Evolutionary conservation across 1,284 basidiomycete genomes (phyloP).

Genomic region (Puccinia novopanici): DNA sequence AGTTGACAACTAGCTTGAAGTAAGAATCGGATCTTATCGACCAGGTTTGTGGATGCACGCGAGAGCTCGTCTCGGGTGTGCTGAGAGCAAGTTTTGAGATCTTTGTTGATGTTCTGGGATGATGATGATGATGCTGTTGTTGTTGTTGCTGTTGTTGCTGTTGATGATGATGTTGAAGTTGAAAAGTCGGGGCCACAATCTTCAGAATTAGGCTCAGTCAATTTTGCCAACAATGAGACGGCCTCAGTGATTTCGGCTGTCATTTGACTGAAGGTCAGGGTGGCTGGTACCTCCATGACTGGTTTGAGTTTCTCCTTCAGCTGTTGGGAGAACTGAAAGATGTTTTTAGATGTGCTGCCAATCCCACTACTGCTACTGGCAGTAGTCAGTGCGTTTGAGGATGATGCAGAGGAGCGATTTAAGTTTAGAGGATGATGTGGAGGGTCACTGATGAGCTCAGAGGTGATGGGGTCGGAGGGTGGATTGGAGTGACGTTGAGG

Average conservation of each 20-base stretch:
- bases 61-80: conserved; percentile 35
- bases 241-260: conserved; percentile 17
- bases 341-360: background rate
- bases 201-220: conserved; percentile 36
- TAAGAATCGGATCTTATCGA: conserved; percentile 41
- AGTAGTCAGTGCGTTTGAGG: background rate
- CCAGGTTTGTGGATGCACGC: conserved; percentile 24
- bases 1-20: conserved; percentile 43
- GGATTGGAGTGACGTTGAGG: background rate
- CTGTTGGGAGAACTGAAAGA: conserved; percentile 33
- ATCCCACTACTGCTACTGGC: background rate
- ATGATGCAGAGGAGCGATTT: conserved; percentile 7
- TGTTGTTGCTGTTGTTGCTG: no score
- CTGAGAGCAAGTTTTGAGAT: background rate
- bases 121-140: background rate
- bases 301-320: conserved; percentile 25
- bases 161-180: background rate
- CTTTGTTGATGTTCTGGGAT: background rate
- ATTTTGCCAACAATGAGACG: conserved; percentile 14
- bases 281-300: conserved; percentile 16
- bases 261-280: conserved; percentile 12
- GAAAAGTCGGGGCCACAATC: background rate
- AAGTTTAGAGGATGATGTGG: background rate
- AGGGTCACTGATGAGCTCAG: background rate
- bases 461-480: conserved; percentile 1